A percentile compares a stretch with the other conserved stretches of the same genome.
These are phyloP conservation scores for Penicillium salamii DNA, from an alignment of 495 filamentous ascomycete species.

Conservation along the genomic window DNA sequence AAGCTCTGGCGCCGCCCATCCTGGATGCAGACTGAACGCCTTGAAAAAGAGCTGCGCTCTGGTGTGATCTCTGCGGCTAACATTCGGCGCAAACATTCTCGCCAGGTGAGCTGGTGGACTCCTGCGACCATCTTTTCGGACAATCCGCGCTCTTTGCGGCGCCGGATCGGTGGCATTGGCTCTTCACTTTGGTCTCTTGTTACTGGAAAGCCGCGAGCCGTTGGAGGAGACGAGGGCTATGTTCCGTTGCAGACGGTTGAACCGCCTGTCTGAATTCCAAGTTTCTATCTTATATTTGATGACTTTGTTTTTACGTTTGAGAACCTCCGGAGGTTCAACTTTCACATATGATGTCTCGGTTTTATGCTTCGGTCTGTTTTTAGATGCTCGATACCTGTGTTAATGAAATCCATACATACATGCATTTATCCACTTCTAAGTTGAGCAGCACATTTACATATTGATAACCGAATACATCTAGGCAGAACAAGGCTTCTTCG, in stretches of 20 bases:
- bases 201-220: constrained; percentile 23
- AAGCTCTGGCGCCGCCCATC: constrained; percentile 82
- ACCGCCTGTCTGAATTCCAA: constrained; percentile 23
- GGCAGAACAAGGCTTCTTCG: no score
- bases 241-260: constrained; percentile 46
- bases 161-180: constrained; percentile 14
- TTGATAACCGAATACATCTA: no score
- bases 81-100: constrained; percentile 1
- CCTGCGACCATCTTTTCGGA: constrained; percentile 24
- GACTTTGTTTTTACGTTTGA: no score
- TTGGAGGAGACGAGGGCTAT: constrained; percentile 38
- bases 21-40: constrained; percentile 80
- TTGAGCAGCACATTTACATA: no score
- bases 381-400: constrained; percentile 17
- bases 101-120: constrained; percentile 33
- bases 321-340: no score
- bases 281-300: neutral
- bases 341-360: no score
- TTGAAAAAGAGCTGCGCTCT: constrained; percentile 49
- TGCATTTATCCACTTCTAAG: neutral
- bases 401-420: neutral
- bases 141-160: constrained; percentile 16
- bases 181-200: constrained; percentile 25
- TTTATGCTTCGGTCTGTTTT: neutral
- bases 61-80: constrained; percentile 13